Base-by-base conservation (phyloP, 116 monocot genomes). In the Zostera marina region DNA sequence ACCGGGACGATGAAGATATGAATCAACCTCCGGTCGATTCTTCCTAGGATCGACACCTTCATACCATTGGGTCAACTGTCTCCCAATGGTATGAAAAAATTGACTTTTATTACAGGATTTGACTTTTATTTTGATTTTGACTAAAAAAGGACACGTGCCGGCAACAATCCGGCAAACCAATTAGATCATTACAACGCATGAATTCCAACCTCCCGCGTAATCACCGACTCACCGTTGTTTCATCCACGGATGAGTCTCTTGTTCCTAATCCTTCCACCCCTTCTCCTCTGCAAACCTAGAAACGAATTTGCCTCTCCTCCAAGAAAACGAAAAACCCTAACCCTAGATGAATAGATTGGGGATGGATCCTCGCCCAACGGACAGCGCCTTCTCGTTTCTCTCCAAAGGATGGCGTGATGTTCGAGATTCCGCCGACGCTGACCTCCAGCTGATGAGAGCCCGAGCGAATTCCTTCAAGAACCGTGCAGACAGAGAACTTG, bases 391-490 rank as follows among this genome's bases (percentile, higher is more conserved):
- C 58, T 81, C 90, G 48, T 76, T 86, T 63, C 17, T 98, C 23
- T 89, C 98, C 44, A 73, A 69, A 47, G 90, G 98, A 3, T 98
- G 82, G 83, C 70, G 83, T 14, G 89, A 96, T 70, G 92, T 92
- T 41, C 75, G 80, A 1, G 81, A 86, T 72, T 81, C 87, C 47
- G 87, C 92, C 24, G 77, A 72, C 63, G 87, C 78, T 15, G 98
- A 98, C 60, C 72, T 98, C 58, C 63, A 53, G 23, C 70, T 90
- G 41, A 98, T 98, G 68, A 77, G 80, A 5, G 80, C 78, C 5
- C 64, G 90, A 20, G 98, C 98, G 5, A 73, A 64, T 54, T 78
- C 82, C 16, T 74, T 88, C 75, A 80, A 72, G 72, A 53, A 60
- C 40, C 68, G 80, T 44, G 89, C 96, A 39, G 90, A 98, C 68